Evolutionary conservation across 345 rosid species (phyloP).

Genomic region (Euphorbia peplus): DNA sequence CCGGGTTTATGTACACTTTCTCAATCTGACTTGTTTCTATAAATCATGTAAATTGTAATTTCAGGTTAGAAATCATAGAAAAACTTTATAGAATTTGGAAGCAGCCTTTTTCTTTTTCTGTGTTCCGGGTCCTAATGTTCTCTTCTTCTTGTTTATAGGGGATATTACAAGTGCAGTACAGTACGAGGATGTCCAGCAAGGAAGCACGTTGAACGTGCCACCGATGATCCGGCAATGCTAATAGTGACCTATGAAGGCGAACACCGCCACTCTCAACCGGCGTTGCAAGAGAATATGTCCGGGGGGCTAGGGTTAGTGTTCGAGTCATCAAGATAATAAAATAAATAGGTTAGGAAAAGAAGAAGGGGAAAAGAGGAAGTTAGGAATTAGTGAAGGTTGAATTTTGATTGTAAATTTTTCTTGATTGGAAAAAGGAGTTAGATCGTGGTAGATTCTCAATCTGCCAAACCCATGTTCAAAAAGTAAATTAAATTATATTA

Average conservation of each 20-base stretch:
- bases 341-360: background rate
- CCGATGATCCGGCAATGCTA: conserved; percentile 81
- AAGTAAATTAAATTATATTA: conserved; percentile 1
- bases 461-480: conserved; percentile 1
- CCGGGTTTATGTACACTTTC: no score
- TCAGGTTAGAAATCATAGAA: no score
- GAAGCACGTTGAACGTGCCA: conserved; percentile 93
- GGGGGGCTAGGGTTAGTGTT: conserved; percentile 44
- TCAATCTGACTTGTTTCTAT: no score
- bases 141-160: conserved; percentile 32
- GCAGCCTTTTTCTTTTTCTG: no score
- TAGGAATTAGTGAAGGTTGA: conserved; percentile 10
- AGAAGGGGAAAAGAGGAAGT: background rate
- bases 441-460: background rate
- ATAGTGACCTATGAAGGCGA: conserved; percentile 93
- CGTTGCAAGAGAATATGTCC: conserved; percentile 43
- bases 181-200: conserved; percentile 87
- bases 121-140: no score
- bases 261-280: conserved; percentile 61
- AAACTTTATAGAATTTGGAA: no score
- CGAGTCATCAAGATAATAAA: conserved; percentile 36
- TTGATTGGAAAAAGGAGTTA: background rate
- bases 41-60: no score
- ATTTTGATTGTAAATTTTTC: conserved; percentile 10
- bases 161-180: conserved; percentile 89